Base-by-base conservation (phyloP, 2,329 filamentous ascomycete species). In the Scytalidium sp. region DNA sequence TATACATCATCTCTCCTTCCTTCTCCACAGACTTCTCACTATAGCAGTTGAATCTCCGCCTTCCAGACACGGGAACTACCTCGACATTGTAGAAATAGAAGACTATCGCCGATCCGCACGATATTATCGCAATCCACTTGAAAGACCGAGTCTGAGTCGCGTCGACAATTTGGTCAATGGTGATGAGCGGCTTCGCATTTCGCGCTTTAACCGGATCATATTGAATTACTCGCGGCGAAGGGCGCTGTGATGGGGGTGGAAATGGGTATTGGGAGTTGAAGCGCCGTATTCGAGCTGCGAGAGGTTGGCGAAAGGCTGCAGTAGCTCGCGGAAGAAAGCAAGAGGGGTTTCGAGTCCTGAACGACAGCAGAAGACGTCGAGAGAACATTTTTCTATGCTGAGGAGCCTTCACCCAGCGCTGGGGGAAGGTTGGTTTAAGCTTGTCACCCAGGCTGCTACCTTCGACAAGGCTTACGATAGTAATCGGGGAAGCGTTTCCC, bases 21-120 rank as follows among this genome's bases (percentile, higher is more conserved):
- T 69, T 63, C 44, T 78, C 74, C 47, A 89, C 83, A 5, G 74
- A 66, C 19, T 74, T 72, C 6, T 81, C 72, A 29, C 72, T 73
- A 53, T 84, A 79, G 63, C 83, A 80, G 66, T 91, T 92, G 77
- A 93, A 93, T 29, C 88, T 79, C 59, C 75, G 75, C 8, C 89
- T 80, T 0, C 86, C 85, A 4, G 83, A 87, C 6, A 90, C 78
- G 2, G 88, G 87, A 13, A 92, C 87, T 25, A 78, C 79, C 66
- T 93, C 85, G 40, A 88, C 71, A 63, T 91, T 86, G 62, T 71
- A 75, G 49, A 83, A 72, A 71, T 90, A 91, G 64, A 90, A 83
- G 3, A 63, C 44, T 15, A 51, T 19, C 4, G 68, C 72, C n/a
- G 67, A 60, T 15, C 72, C 64, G 22, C 72, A 70, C 13, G 71